phyloP scores from a whole-genome alignment of 148 eudicot species.

The Amaranthus cruentus region DNA sequence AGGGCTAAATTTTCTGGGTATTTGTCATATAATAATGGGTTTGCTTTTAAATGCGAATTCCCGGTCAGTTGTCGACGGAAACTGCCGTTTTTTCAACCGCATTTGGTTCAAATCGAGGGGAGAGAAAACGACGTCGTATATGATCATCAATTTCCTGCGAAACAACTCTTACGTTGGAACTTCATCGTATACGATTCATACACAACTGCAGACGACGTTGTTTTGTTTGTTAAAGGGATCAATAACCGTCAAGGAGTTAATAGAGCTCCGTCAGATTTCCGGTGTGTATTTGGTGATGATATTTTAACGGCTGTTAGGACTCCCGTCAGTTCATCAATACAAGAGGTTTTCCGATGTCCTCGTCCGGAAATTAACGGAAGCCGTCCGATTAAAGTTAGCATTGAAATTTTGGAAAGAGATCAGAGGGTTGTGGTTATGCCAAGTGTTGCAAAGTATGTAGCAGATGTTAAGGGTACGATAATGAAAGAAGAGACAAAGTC shows the following conservation, averaged over 20 bases:
- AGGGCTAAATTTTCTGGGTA: slow-evolving; percentile 40
- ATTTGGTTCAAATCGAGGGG: slow-evolving; percentile 9
- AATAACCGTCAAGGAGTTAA: slow-evolving; percentile 50
- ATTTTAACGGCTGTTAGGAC: slow-evolving; percentile 28
- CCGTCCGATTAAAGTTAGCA: slow-evolving; percentile 30
- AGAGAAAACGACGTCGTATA: neutral
- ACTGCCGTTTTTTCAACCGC: slow-evolving; percentile 40
- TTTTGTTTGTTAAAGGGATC: slow-evolving; percentile 57
- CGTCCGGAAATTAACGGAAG: slow-evolving; percentile 30
- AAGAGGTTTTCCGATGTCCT: slow-evolving; percentile 64
- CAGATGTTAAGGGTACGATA: slow-evolving; percentile 33
- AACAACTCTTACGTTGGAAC: slow-evolving; percentile 42
- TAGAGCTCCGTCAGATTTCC: slow-evolving; percentile 38
- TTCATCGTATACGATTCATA: slow-evolving; percentile 48
- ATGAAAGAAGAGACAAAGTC: slow-evolving; percentile 15
- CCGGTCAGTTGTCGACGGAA: slow-evolving; percentile 43
- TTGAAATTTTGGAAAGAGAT: slow-evolving; percentile 32
- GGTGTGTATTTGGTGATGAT: slow-evolving; percentile 51
- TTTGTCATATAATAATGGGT: slow-evolving; percentile 30
- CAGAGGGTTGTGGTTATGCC: slow-evolving; percentile 33
- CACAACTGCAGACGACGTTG: slow-evolving; percentile 51
- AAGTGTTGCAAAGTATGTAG: slow-evolving; percentile 41
- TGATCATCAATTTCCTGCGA: neutral
- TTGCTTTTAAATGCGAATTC: slow-evolving; percentile 38
- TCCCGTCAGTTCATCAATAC: slow-evolving; percentile 41